Evolutionary conservation across 371 early-diverging fungal species (phyloP), one percentile per base, ranked within the genome.

Genomic region (Mortierella sp.): DNA sequence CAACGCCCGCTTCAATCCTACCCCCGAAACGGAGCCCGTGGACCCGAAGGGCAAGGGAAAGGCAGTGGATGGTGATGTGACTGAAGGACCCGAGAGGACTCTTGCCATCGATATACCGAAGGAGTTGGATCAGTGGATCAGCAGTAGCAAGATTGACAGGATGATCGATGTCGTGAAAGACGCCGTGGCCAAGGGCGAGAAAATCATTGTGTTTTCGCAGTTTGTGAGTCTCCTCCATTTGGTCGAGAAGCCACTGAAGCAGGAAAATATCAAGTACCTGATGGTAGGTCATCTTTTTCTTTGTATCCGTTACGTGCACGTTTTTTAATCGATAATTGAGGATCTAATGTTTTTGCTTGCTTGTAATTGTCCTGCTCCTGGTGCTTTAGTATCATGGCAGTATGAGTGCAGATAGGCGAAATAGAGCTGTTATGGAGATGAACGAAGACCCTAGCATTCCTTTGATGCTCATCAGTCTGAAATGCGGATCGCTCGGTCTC

Each of bases 131-230:
- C 55, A 62, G 3, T 76, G 76, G 76, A 68, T 76, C 19, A 76
- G 76, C 26, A 86, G 86, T 50, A 84, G 83, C 50, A 88, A 88
- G 52, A 81, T 86, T 27, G 75, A 78, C 41, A 84, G 79, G 48
- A 57, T 86, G 64, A 50, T 88, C 17, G 83, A 83, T 4, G 62
- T 88, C 3, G 55, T 88, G 8, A 49, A 64, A 7, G 68, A 78
- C 7, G 46, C 53, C 46, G 15, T 59, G 52, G 50, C 83, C 81
- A 28, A 65, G 57, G 7, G 54, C 19, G 84, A 86, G 57, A 95
- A 95, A 73, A 85, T 91, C 30, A 92, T 95, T 59, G 87, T 94
- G 4, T 95, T 94, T 72, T 93, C 93, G n/a, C 94, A 95, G 71
- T 95, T 93, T 59, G 89, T 90, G 6, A 83, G 90, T 50, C 91